Base-by-base conservation (phyloP, 2,329 filamentous ascomycete genomes). In the Aspergillus ochraceoroseus region DNA sequence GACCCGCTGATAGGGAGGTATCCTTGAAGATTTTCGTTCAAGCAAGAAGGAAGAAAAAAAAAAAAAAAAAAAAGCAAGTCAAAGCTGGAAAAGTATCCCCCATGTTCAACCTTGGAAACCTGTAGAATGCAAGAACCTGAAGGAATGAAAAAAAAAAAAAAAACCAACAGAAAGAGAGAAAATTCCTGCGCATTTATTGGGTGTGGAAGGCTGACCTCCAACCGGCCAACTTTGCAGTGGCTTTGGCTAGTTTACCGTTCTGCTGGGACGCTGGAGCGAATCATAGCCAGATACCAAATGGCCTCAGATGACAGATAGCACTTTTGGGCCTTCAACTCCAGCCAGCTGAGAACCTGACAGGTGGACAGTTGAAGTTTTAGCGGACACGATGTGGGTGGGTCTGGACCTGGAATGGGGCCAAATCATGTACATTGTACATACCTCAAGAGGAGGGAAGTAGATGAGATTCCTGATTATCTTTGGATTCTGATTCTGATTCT, bases 181-280 rank as follows among this genome's bases (percentile, higher is more conserved):
- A 14, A 28, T 34, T 22, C 31, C 13, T 12, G 15, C 17, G 28
- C 25, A 25, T 34, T 29, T 44, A 54, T 55, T 55, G 53, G 53
- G 18, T 15, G 47, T 37, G 49, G 44, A 52, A 47, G 20, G 12
- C 28, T 15, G n/a, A 38, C 35, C 43, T 41, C 46, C 47, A 46
- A 43, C 49, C 44, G 43, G 30, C 38, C 39, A 41, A 38, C 44
- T 43, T n/a, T 53, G 40, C 46, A 45, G 49, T 51, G 46, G 51
- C 46, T 47, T 48, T 23, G 38, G 20, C 38, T 18, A 41, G 38
- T 41, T 41, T 54, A 53, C 53, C 53, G 46, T 47, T 41, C 41
- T 50, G 43, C 44, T 46, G 53, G 53, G 48, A 44, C 49, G 23
- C n/a, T 18, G 28, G 23, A 35, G 35, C 53, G 42, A 55, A 55